These are phyloP conservation scores for Pichia nanzhaoensis DNA, from an alignment of 805 yeast species.

Conservation along the genomic window DNA sequence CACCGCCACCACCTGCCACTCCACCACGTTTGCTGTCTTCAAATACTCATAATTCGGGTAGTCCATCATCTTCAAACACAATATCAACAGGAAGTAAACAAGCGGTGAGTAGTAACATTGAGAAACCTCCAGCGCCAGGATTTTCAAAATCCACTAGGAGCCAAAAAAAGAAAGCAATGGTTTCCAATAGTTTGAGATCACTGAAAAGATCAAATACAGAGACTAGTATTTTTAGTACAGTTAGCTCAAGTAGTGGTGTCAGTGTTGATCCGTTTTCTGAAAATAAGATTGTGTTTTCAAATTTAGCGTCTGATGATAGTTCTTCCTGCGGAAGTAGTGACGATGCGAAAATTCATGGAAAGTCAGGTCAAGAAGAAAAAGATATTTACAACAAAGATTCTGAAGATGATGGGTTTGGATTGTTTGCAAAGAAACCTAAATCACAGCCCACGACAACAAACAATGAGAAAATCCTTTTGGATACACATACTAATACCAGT, in stretches of 20 bases:
- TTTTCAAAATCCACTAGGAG: neutral
- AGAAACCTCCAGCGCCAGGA: constrained; percentile 7
- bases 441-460: neutral
- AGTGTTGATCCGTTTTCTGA: constrained; percentile 55
- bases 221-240: constrained; percentile 9
- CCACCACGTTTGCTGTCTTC: too few species aligned
- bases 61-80: neutral
- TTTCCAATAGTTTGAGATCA: constrained; percentile 6
- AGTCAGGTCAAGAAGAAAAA: neutral
- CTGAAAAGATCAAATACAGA: constrained; percentile 14
- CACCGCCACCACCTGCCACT: constrained; percentile 30
- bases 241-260: constrained; percentile 10
- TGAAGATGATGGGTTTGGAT: constrained; percentile 10
- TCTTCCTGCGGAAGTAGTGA: constrained; percentile 1
- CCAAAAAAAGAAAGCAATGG: constrained; percentile 1
- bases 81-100: neutral
- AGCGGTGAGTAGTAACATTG: neutral
- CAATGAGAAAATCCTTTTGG: neutral
- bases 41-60: neutral
- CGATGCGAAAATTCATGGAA: neutral
- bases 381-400: neutral
- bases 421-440: constrained; percentile 66
- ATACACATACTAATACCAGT: neutral
- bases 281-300: constrained; percentile 62
- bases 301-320: constrained; percentile 3